Evolutionary conservation across 345 rosid species (phyloP).

Genomic region (Trapa incisa): DNA sequence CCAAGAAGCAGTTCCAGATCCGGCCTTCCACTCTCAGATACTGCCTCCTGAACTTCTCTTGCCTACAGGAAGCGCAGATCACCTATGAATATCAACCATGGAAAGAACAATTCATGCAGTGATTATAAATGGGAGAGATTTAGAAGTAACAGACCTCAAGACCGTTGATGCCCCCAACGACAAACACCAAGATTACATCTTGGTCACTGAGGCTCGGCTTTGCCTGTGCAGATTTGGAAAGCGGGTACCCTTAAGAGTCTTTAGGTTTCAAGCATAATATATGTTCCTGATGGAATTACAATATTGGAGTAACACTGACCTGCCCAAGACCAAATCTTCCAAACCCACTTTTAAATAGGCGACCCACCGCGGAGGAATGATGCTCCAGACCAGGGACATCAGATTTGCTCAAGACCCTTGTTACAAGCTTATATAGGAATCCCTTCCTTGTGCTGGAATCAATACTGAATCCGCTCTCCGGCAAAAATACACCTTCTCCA

Average conservation of each 20-base stretch:
- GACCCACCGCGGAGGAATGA: conserved; percentile 90
- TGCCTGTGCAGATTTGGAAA: conserved; percentile 35
- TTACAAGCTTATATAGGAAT: conserved; percentile 53
- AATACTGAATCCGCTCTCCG: conserved; percentile 34
- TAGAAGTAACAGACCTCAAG: conserved; percentile 39
- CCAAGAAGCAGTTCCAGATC: conserved; percentile 64
- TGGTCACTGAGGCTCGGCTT: conserved; percentile 83
- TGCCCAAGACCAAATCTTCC: conserved; percentile 96
- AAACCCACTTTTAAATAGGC: conserved; percentile 90
- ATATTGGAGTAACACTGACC: conserved; percentile 26
- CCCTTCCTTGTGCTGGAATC: conserved; percentile 54
- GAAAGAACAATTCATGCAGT: too few species aligned
- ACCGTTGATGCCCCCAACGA: conserved; percentile 84
- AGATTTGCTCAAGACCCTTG: conserved; percentile 42
- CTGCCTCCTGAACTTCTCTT: conserved; percentile 67
- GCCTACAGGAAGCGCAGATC: conserved; percentile 25
- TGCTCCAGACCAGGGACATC: conserved; percentile 74
- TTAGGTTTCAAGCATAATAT: background rate
- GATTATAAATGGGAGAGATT: background rate
- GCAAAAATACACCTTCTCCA: conserved; percentile 40
- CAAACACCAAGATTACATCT: conserved; percentile 65
- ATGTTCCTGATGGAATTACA: background rate
- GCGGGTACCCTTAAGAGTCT: too few species aligned
- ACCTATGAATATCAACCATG: background rate
- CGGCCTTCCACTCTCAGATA: conserved; percentile 71